phyloP scores from a whole-genome alignment of 192 early-diverging fungal species.

The Coemansia brasiliensis region DNA sequence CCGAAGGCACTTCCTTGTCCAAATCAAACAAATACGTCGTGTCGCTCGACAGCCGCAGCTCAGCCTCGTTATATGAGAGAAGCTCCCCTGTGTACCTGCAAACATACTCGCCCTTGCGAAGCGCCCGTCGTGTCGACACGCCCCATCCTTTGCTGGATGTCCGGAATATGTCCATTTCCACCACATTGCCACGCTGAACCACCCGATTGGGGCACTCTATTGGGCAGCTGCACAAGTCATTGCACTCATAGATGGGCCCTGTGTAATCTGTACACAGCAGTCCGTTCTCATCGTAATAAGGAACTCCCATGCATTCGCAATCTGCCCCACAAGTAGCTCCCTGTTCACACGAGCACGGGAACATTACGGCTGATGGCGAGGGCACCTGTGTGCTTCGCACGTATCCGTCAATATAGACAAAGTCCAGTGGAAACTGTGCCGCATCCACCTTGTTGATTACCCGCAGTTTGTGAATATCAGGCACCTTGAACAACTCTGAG shows the following conservation, averaged over 20 bases:
- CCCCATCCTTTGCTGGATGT: slow-evolving; percentile 45
- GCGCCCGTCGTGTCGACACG: slow-evolving; percentile 20
- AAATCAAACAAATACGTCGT: slow-evolving; percentile 69
- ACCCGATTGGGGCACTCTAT: slow-evolving; percentile 52
- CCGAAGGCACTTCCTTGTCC: slow-evolving; percentile 71
- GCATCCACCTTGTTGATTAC: slow-evolving; percentile 43
- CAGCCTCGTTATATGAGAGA: slow-evolving; percentile 73
- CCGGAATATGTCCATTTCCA: slow-evolving; percentile 44
- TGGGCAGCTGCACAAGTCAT: slow-evolving; percentile 43
- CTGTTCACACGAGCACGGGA: slow-evolving; percentile 39
- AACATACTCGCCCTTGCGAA: slow-evolving; percentile 72
- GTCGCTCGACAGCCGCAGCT: slow-evolving; percentile 55
- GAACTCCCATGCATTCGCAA: slow-evolving; percentile 44
- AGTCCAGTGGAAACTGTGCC: slow-evolving; percentile 17
- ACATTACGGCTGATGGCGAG: slow-evolving; percentile 37
- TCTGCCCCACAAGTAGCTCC: slow-evolving; percentile 9
- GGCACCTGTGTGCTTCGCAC: slow-evolving; percentile 31
- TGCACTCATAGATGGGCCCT: slow-evolving; percentile 46
- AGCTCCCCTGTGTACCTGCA: slow-evolving; percentile 97
- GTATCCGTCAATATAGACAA: slow-evolving; percentile 44
- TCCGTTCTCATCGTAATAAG: slow-evolving; percentile 47
- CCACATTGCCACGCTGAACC: slow-evolving; percentile 42
- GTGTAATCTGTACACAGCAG: slow-evolving; percentile 31
- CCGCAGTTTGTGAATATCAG: slow-evolving; percentile 27
- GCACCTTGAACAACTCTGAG: slow-evolving; percentile 10